Evolutionary conservation across 441 rosid genomes (phyloP), one percentile per base, ranked within the genome.

Genomic region (Euphorbia schlechtendalii): DNA sequence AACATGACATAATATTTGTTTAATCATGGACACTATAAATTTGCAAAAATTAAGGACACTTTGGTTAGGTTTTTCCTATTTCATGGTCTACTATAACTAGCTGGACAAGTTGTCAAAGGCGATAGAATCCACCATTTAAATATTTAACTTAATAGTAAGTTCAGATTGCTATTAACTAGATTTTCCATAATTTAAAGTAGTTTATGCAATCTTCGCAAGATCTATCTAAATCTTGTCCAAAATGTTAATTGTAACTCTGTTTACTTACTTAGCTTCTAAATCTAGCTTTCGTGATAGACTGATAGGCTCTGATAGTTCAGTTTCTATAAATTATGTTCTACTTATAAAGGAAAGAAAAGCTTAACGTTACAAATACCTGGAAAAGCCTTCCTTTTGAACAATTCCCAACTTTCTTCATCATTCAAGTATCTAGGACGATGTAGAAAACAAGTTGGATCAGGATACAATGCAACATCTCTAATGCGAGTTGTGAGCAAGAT

Each of bases 301-400:
- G n/a, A 27, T 27, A 27, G 30, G 30, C 30, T 27, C 30, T 27
- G 30, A 27, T 27, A 27, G 30, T 27, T 27, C 30, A 27, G 30
- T 27, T 27, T 1, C 30, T 27, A 27, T 27, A 27, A 1, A 27
- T 27, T 27, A 27, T 27, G 30, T 27, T 27, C 30, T 27, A 27
- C 30, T 27, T 1, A 27, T 27, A 2, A 52, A 21, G 14, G 12
- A 8, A 52, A 8, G 28, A 52, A 15, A 24, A 54, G 14, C 32
- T 11, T 12, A 54, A 54, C 17, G 25, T 25, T 18, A 13, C 43
- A 63, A n/a, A 11, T 64, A 70, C 73, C 73, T 55, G 68, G 73
- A 46, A 72, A 72, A 13, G 79, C 67, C 57, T 75, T 75, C 69
- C 61, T 73, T 49, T 71, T 70, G 28, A 77, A 72, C 49, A 72